Conservation (phyloP, 345 rosid species). For the Zanthoxylum bungeanum region DNA sequence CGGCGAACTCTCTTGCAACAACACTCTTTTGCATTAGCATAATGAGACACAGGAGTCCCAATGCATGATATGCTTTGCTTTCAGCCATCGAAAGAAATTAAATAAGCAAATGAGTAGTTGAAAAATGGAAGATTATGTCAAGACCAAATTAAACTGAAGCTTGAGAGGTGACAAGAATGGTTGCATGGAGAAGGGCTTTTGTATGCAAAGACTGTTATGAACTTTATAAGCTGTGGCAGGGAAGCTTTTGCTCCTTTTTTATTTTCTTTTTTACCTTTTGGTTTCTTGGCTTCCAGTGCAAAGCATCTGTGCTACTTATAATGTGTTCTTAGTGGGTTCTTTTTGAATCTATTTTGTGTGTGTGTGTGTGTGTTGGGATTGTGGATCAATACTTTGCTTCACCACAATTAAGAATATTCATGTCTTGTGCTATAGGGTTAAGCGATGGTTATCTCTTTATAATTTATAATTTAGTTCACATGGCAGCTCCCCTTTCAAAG, state of each 20-base stretch:
- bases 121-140: no score
- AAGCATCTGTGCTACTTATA: conserved; percentile 49
- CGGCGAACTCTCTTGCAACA: conserved; percentile 58
- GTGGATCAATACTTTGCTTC: conserved; percentile 41
- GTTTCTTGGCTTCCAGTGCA: no score
- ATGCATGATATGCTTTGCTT: conserved; percentile 15
- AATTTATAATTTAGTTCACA: neutral
- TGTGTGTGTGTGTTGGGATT: neutral
- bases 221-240: conserved; percentile 44
- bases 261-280: conserved; percentile 42
- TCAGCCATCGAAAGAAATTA: no score
- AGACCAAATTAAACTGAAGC: no score
- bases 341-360: conserved; percentile 1
- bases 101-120: no score
- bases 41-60: conserved; percentile 42
- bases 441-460: no score
- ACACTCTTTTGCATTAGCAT: conserved; percentile 32
- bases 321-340: neutral
- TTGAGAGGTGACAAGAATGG: conserved; percentile 20
- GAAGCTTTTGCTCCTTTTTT: conserved; percentile 53
- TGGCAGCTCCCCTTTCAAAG: neutral
- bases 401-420: conserved; percentile 24
- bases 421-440: conserved; percentile 20
- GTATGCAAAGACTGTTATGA: conserved; percentile 42
- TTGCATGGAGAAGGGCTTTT: conserved; percentile 36